Base-by-base conservation (phyloP, 495 filamentous ascomycete species). In the Penicillium waksmanii region DNA sequence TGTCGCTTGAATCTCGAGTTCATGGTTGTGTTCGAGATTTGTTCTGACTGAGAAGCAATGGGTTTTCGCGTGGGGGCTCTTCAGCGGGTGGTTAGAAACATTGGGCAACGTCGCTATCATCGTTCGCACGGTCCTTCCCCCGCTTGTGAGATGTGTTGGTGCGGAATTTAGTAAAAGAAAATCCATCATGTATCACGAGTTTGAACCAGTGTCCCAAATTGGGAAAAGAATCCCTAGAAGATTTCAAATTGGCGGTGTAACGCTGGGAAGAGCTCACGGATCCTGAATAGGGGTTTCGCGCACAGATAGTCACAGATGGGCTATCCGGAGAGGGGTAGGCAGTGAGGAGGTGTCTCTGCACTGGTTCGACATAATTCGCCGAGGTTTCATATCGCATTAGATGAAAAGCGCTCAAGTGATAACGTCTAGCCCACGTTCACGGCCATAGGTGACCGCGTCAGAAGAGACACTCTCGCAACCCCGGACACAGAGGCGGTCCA, bases 381-480 rank as follows among this genome's bases (percentile, higher is more conserved):
- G 13, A 36, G 34, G 3, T 36, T 36, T 36, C 10, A 13, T 13
- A 13, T 13, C 9, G 5, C 10, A 9, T 36, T 13, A 38, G 12
- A 38, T 13, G 10, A 5, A 13, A n/a, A 38, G 8, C 31, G 17
- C 25, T 60, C 53, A 66, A 15, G 49, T 66, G 4, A 74, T 35
- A 7, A 80, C 69, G 9, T 71, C 58, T 33, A 78, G 52, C 3
- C 75, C 76, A 27, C 51, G 66, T 5, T 62, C 61, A 3, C 73
- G 71, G 15, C 71, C 74, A 53, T 75, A 79, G 3, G 66, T 66
- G 42, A 78, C 62, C 5, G 76, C 76, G 65, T 80, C 76, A 1
- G 66, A 66, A 11, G 74, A 77, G 0, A 77, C 61, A 25, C 57
- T 35, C 35, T 74, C 70, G 40, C 77, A 80, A 5, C 67, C 71